These are phyloP conservation scores for Botryosphaeria agaves DNA, from an alignment of 2,329 filamentous ascomycete genomes.

Conservation along the genomic window DNA sequence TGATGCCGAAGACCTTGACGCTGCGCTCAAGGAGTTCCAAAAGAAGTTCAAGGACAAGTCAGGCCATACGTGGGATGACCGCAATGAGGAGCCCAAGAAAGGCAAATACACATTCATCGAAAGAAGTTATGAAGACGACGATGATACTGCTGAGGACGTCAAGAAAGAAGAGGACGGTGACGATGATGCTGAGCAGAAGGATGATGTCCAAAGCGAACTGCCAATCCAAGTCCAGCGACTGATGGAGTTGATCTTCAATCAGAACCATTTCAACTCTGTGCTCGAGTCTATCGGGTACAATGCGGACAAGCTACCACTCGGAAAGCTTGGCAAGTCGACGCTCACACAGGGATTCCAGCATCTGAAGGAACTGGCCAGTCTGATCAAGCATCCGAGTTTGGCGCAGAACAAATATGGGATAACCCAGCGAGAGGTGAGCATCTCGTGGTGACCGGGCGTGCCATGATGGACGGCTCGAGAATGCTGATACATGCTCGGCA, in stretches of 20 bases:
- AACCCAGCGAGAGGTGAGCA: too few species aligned
- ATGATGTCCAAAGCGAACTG: constrained; percentile 32
- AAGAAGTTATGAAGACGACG: constrained; percentile 55
- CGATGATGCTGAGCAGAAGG: constrained; percentile 6
- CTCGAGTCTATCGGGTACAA: constrained; percentile 56
- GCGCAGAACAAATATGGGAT: too few species aligned
- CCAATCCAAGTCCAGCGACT: constrained; percentile 45
- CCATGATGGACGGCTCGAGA: too few species aligned
- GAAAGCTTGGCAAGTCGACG: constrained; percentile 67
- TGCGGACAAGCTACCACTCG: constrained; percentile 59
- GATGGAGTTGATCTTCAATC: constrained; percentile 73
- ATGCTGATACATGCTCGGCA: too few species aligned
- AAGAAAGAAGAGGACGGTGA: constrained; percentile 16
- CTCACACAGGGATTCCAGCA: constrained; percentile 59
- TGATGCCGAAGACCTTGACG: constrained; percentile 17
- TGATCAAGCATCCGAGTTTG: constrained; percentile 46
- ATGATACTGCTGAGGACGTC: constrained; percentile 33
- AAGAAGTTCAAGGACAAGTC: constrained; percentile 42
- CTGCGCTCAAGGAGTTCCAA: constrained; percentile 28
- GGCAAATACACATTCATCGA: constrained; percentile 68
- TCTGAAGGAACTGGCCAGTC: constrained; percentile 55
- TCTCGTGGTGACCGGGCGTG: too few species aligned
- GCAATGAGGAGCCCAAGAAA: constrained; percentile 36
- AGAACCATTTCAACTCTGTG: constrained; percentile 47
- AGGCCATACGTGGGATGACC: constrained; percentile 32